Evolutionary conservation across 2,329 filamentous ascomycete genomes (phyloP).

Genomic region (Claviceps cyperi): DNA sequence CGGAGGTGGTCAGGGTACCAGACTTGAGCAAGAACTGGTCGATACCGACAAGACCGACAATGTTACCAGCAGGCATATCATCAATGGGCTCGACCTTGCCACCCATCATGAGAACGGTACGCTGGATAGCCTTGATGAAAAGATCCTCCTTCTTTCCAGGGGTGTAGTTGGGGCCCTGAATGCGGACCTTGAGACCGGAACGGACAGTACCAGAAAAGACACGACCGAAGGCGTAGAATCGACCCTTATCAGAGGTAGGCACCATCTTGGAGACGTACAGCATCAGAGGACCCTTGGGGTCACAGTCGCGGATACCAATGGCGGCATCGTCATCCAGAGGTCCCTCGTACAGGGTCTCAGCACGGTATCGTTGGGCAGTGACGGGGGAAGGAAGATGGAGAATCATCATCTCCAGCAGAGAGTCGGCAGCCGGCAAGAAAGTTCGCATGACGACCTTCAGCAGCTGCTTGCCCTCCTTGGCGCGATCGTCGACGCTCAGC

Average conservation of each 20-base stretch:
- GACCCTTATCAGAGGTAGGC: conserved; percentile 97
- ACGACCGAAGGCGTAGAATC: conserved; percentile 99
- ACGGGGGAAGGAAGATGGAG: conserved; percentile 94
- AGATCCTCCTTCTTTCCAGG: conserved; percentile 98
- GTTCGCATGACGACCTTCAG: conserved; percentile 98
- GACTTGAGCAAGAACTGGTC: conserved; percentile 99
- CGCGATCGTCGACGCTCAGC: conserved; percentile 72
- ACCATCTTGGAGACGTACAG: conserved; percentile 99
- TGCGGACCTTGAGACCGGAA: conserved; percentile 98
- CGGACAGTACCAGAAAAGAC: conserved; percentile 97
- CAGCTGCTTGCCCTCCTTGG: conserved; percentile 92
- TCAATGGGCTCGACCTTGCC: conserved; percentile 98
- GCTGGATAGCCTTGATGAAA: conserved; percentile 98
- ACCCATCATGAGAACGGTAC: conserved; percentile 99
- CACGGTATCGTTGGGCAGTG: conserved; percentile 94
- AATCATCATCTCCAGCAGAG: conserved; percentile 99
- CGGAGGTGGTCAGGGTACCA: conserved; percentile 93
- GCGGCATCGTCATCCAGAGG: conserved; percentile 81
- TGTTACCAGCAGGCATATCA: conserved; percentile 98
- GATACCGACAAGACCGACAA: conserved; percentile 97
- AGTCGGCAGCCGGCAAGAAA: conserved; percentile 96
- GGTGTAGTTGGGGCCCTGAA: conserved; percentile 97
- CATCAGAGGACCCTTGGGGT: conserved; percentile 97
- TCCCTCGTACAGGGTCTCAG: conserved; percentile 97
- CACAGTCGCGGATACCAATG: conserved; percentile 96